Percentiles rank a stretch among this genome's conserved stretches.
Conservation (phyloP, 2,329 filamentous ascomycete species). For the Fusarium tuaranense region DNA sequence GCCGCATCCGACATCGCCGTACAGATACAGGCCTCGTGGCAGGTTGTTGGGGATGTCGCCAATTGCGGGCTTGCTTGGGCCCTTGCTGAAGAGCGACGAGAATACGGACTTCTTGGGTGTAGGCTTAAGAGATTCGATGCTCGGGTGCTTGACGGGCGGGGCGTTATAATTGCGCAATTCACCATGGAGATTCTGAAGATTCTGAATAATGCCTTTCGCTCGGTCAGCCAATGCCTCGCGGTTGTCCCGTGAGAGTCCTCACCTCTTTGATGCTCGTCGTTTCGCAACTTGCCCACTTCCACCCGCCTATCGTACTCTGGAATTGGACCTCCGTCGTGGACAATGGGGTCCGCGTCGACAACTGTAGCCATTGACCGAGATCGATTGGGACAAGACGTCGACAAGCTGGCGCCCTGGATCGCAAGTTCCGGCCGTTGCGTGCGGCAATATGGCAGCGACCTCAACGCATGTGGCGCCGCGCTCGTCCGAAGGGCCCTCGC, state of each 20-base stretch:
- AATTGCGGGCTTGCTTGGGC: constrained; percentile 53
- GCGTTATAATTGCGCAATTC: constrained; percentile 81
- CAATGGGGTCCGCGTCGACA: constrained; percentile 31
- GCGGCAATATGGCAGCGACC: constrained; percentile 13
- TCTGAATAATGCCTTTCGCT: constrained; percentile 82
- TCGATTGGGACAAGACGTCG: constrained; percentile 18
- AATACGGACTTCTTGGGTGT: constrained; percentile 63
- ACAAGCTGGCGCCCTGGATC: constrained; percentile 7
- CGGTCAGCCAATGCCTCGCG: constrained; percentile 20
- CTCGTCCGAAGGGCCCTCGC: constrained; percentile 39
- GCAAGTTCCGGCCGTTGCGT: constrained; percentile 3
- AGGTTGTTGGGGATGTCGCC: constrained; percentile 75
- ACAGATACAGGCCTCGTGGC: constrained; percentile 92
- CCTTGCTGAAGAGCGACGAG: constrained; percentile 70
- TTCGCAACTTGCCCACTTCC: constrained; percentile 76
- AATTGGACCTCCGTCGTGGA: constrained; percentile 74
- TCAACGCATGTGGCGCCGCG: constrained; percentile 25
- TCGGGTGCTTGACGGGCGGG: constrained; percentile 80
- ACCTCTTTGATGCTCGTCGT: constrained; percentile 94
- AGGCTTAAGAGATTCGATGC: constrained; percentile 75
- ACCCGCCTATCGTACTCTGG: constrained; percentile 91
- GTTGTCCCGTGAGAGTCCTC: constrained; percentile 24
- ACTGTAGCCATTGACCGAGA: constrained; percentile 47
- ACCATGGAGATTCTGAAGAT: constrained; percentile 88
- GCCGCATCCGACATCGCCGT: constrained; percentile 94